These are phyloP conservation scores for Tripidium arundinaceum DNA, from an alignment of 202 grass and related monocot species.

Conservation along the genomic window DNA sequence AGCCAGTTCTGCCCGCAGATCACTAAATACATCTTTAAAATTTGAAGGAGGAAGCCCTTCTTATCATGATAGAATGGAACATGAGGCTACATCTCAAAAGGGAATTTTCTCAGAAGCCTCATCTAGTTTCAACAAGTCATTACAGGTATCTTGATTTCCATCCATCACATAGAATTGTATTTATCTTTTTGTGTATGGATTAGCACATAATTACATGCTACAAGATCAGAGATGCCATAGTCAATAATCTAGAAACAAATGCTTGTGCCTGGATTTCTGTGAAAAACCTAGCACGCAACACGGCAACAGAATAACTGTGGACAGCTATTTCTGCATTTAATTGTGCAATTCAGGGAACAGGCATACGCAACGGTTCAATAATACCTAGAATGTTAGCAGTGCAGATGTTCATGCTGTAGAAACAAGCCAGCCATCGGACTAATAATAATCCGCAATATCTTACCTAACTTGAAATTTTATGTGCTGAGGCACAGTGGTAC, in stretches of 20 bases:
- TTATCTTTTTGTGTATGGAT: not conserved
- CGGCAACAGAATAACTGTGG: not conserved
- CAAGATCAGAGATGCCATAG: not conserved
- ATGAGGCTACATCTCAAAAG: conserved; percentile 27
- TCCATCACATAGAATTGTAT: not conserved
- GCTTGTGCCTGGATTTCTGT: not conserved
- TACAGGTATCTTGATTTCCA: conserved; percentile 40
- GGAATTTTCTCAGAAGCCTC: conserved; percentile 40
- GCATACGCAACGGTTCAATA: not conserved
- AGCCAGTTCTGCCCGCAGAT: conserved; percentile 66
- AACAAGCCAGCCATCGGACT: not conserved
- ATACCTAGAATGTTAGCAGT: not conserved
- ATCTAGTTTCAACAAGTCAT: not conserved
- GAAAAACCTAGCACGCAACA: too few relatives aligned
- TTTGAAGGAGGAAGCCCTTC: conserved; percentile 31
- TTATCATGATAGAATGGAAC: conserved; percentile 14
- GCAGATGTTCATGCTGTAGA: not conserved
- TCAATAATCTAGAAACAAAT: not conserved
- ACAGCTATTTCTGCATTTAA: not conserved
- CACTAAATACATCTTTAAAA: conserved; percentile 56
- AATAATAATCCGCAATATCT: not conserved
- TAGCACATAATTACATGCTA: not conserved
- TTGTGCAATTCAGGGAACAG: not conserved
- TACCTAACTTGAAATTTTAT: not conserved
- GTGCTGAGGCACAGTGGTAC: not conserved